A percentile compares a stretch with the other conserved stretches of the same genome.
Evolutionary conservation across 192 early-diverging fungal species (phyloP).

Genomic region (Coemansia sp.): DNA sequence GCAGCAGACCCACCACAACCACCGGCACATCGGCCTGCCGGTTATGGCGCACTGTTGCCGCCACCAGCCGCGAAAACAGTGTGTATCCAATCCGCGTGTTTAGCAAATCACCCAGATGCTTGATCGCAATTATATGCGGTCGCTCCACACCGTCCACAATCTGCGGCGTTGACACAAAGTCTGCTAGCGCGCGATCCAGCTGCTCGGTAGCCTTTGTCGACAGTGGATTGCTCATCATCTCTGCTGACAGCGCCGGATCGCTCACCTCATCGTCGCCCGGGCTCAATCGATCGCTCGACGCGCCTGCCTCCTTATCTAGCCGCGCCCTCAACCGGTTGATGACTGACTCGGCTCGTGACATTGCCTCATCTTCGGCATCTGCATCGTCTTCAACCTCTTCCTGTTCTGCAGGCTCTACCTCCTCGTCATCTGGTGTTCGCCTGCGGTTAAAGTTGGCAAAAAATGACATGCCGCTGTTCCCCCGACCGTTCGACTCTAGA

Average conservation of each 20-base stretch:
- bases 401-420: slow-evolving; percentile 21
- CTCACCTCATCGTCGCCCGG: slow-evolving; percentile 22
- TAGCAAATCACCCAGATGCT: slow-evolving; percentile 51
- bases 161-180: slow-evolving; percentile 23
- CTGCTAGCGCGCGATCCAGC: slow-evolving; percentile 29
- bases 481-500: slow-evolving; percentile 13
- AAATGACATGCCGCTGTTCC: slow-evolving; percentile 40
- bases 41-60: slow-evolving; percentile 23
- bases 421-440: slow-evolving; percentile 18
- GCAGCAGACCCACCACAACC: slow-evolving; percentile 43
- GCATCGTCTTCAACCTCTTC: slow-evolving; percentile 13
- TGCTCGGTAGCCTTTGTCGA: slow-evolving; percentile 30
- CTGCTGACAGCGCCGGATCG: slow-evolving; percentile 43
- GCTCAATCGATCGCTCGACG: slow-evolving; percentile 18
- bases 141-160: slow-evolving; percentile 11
- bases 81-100: slow-evolving; percentile 55
- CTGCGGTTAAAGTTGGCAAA: slow-evolving; percentile 44
- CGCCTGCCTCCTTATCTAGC: slow-evolving; percentile 15
- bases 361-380: slow-evolving; percentile 17
- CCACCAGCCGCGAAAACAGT: slow-evolving; percentile 38
- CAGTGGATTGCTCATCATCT: slow-evolving; percentile 55
- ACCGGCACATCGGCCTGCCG: slow-evolving; percentile 6
- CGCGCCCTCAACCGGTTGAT: slow-evolving; percentile 17
- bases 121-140: slow-evolving; percentile 40
- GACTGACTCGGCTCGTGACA: slow-evolving; percentile 10